A percentile compares a stretch with the other conserved stretches of the same genome.
Conservation (phyloP, 495 filamentous ascomycete species). For the Neurospora tetraspora region DNA sequence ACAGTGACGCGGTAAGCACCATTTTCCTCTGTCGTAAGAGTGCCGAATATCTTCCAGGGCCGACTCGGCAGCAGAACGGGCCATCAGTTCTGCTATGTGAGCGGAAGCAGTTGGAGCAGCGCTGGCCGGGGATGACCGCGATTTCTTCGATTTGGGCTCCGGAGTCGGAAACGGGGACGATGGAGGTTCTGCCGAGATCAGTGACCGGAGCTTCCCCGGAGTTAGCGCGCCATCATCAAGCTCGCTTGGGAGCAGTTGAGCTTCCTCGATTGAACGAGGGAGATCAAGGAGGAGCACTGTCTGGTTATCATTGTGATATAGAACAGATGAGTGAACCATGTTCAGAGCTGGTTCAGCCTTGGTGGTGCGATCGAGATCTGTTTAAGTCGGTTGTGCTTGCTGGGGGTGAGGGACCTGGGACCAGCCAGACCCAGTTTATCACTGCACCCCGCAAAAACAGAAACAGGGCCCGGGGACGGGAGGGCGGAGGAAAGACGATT, state of each 20-base stretch:
- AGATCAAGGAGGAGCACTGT: conserved; percentile 33
- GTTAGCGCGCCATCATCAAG: conserved; percentile 4
- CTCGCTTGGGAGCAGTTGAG: conserved; percentile 26
- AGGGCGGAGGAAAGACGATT: not conserved
- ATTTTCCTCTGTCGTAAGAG: conserved; percentile 28
- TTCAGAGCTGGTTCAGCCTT: not conserved
- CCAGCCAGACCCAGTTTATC: not conserved
- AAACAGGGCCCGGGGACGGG: not conserved
- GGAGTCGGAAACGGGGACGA: conserved; percentile 33
- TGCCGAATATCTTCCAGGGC: conserved; percentile 28
- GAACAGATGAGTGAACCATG: conserved; percentile 22
- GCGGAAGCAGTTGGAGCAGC: conserved; percentile 15
- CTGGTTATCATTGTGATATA: conserved; percentile 29
- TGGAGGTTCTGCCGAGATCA: conserved; percentile 28
- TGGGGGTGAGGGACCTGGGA: not conserved
- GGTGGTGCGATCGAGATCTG: not conserved
- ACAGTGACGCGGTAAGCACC: conserved; percentile 32
- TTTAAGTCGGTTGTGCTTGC: not conserved
- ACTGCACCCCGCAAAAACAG: not conserved
- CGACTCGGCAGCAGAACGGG: conserved; percentile 26
- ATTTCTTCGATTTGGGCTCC: conserved; percentile 25
- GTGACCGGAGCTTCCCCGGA: conserved; percentile 12
- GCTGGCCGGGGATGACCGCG: not conserved
- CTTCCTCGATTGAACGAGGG: conserved; percentile 36
- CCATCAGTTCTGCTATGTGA: conserved; percentile 38